These are phyloP conservation scores for Schwanniomyces yamadae DNA, from an alignment of 805 yeast genomes.

Conservation along the genomic window DNA sequence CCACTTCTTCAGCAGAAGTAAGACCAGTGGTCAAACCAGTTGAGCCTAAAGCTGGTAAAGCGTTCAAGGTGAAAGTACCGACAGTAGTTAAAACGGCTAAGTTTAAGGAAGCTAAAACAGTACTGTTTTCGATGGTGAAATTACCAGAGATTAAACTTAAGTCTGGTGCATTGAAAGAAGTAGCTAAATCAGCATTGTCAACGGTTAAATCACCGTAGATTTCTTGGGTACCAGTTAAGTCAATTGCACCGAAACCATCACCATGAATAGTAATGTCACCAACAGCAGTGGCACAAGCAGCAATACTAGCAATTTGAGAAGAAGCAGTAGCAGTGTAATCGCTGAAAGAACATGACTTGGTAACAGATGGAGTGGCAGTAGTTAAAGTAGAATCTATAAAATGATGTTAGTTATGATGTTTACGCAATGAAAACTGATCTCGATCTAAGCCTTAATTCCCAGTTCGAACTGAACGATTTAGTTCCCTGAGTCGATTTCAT, in stretches of 20 bases:
- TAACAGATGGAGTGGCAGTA: slow-evolving; percentile 53
- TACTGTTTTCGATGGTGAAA: slow-evolving; percentile 60
- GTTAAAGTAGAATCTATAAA: slow-evolving; percentile 45
- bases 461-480: no score
- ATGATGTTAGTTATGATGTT: slow-evolving; percentile 4
- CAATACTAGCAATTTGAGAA: slow-evolving; percentile 68
- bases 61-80: slow-evolving; percentile 75
- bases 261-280: slow-evolving; percentile 79
- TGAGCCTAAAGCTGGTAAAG: slow-evolving; percentile 78
- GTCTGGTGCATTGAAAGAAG: slow-evolving; percentile 72
- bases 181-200: slow-evolving; percentile 61
- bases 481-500: no score
- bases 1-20: slow-evolving; percentile 66
- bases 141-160: slow-evolving; percentile 73
- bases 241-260: slow-evolving; percentile 54
- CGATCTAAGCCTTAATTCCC: slow-evolving; percentile 4
- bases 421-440: not conserved
- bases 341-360: slow-evolving; percentile 63
- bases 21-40: slow-evolving; percentile 71
- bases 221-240: slow-evolving; percentile 71
- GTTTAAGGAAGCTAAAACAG: slow-evolving; percentile 63
- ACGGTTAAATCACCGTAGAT: slow-evolving; percentile 74
- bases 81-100: slow-evolving; percentile 80
- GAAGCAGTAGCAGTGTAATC: slow-evolving; percentile 74
- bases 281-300: slow-evolving; percentile 73